phyloP scores from a whole-genome alignment of 1,284 basidiomycete genomes.

The Fistulinella staudtii region DNA sequence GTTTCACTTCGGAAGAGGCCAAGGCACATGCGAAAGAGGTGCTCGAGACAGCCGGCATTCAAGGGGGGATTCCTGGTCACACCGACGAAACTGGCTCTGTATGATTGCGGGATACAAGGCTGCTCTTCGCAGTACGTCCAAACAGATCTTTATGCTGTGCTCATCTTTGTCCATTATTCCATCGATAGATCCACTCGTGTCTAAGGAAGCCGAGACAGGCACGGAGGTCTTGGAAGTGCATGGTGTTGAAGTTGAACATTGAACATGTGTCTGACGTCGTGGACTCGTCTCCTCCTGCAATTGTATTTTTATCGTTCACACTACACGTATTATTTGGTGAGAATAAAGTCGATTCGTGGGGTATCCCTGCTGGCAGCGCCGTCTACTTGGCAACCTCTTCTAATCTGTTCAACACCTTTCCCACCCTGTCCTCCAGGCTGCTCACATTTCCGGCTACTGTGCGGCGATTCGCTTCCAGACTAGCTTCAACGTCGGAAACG shows the following conservation, averaged over 20 bases:
- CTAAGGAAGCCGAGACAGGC: conserved; percentile 51
- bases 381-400: conserved; percentile 22
- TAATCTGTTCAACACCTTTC: conserved; percentile 23
- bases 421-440: conserved; percentile 48
- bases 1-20: conserved; percentile 41
- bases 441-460: conserved; percentile 71
- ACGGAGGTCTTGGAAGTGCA: conserved; percentile 37
- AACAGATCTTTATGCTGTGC: neutral
- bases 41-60: conserved; percentile 35
- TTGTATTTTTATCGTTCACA: neutral
- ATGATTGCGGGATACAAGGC: conserved; percentile 50
- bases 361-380: conserved; percentile 1
- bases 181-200: conserved; percentile 38
- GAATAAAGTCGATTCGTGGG: neutral
- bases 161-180: neutral
- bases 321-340: neutral
- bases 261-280: no score
- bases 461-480: conserved; percentile 70
- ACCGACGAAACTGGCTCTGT: conserved; percentile 35
- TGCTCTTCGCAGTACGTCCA: conserved; percentile 40
- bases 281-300: no score
- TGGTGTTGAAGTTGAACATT: conserved; percentile 18
- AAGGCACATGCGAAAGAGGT: conserved; percentile 49
- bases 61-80: conserved; percentile 27
- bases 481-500: conserved; percentile 67